Percentiles rank a stretch among this genome's conserved stretches.
Evolutionary conservation across 177 flowering plant genomes (phyloP).

Genomic region (Vitis hybrid): DNA sequence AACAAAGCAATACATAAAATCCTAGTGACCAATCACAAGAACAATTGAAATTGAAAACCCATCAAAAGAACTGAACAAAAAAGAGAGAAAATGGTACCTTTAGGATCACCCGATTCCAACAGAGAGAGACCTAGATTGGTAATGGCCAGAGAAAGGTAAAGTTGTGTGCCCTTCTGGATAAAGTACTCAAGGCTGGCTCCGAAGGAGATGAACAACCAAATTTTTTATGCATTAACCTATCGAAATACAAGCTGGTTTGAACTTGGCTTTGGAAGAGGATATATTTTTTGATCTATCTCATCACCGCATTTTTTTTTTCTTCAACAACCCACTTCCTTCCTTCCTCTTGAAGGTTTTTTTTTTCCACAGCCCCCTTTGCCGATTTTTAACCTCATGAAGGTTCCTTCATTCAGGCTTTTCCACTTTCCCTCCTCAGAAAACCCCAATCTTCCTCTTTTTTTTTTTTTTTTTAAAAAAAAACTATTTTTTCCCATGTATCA

Average conservation of each 20-base stretch:
- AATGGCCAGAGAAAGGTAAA: neutral
- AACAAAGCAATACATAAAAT: constrained; percentile 5
- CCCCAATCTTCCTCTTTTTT: too few relatives aligned
- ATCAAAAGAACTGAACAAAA: constrained; percentile 13
- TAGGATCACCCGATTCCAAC: constrained; percentile 6
- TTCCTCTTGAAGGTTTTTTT: too few relatives aligned
- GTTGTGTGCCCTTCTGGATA: neutral
- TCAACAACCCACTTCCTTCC: too few relatives aligned
- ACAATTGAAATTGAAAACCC: constrained; percentile 6
- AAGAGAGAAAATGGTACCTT: constrained; percentile 25
- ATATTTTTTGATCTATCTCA: neutral
- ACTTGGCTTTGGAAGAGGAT: neutral
- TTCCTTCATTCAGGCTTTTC: too few relatives aligned
- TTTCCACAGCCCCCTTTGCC: too few relatives aligned
- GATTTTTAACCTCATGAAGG: too few relatives aligned
- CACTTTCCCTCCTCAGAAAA: too few relatives aligned
- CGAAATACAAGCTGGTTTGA: constrained; percentile 14
- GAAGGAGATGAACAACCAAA: neutral
- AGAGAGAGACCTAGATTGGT: neutral
- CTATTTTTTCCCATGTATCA: too few relatives aligned
- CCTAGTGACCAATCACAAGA: neutral
- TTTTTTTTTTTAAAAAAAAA: too few relatives aligned
- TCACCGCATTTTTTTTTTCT: neutral
- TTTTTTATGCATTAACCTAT: neutral
- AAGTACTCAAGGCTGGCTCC: neutral